Evolutionary conservation across 108 stramenopile genomes (phyloP).

Genomic region (Craspedostauros australis): DNA sequence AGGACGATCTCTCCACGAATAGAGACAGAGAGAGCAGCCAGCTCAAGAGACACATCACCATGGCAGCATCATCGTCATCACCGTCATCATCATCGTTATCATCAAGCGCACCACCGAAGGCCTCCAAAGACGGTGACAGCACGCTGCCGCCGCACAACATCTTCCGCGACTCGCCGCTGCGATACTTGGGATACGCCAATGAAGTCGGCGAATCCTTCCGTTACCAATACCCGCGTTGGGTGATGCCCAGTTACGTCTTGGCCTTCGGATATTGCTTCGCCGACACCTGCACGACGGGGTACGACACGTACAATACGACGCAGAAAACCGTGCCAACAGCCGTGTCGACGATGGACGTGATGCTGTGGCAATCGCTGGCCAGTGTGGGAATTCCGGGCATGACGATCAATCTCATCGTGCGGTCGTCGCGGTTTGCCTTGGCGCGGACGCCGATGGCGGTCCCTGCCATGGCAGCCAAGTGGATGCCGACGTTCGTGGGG

Average conservation of each 20-base stretch:
- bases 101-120: no score
- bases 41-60: no score
- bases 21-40: no score
- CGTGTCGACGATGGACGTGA: constrained; percentile 53
- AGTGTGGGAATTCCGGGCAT: constrained; percentile 70
- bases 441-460: constrained; percentile 33
- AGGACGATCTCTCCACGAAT: no score
- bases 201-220: constrained; percentile 81
- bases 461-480: constrained; percentile 43
- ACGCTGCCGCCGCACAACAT: no score
- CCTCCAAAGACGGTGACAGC: no score
- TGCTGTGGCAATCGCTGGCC: constrained; percentile 65
- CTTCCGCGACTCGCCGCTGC: constrained; percentile 63
- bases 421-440: constrained; percentile 54
- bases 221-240: constrained; percentile 69
- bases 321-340: constrained; percentile 13
- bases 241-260: constrained; percentile 62
- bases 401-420: constrained; percentile 71
- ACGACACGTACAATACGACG: constrained; percentile 19
- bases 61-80: no score
- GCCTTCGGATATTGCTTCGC: constrained; percentile 76
- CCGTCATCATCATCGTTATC: no score
- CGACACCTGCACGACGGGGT: constrained; percentile 58
- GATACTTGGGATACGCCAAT: constrained; percentile 68
- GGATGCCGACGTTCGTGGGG: constrained; percentile 66